Evolutionary conservation across 2,329 filamentous ascomycete genomes (phyloP), one percentile per base, ranked within the genome.

Genomic region (Cladosporium sp.): DNA sequence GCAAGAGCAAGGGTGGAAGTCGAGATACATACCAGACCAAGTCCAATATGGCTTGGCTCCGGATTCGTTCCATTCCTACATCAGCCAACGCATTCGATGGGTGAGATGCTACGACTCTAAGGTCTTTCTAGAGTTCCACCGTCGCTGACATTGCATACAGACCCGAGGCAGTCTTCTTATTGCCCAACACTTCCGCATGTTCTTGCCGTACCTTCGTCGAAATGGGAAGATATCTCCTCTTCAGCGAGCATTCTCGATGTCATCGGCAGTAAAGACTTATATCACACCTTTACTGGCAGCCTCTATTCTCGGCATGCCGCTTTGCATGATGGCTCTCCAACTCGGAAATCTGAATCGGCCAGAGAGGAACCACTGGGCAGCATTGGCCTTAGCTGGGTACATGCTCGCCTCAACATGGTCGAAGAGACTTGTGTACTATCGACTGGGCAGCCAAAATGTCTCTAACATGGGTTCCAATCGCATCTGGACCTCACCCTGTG

Each of bases 401-500:
- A 12, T 37, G 19, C 17, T 52, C 18, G 17, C 42, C 9, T 43
- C 24, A 1, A 49, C 32, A 24, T 9, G 41, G 19, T 53, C 41
- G 51, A 52, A 43, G 19, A 32, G 24, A 27, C n/a, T 47, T 7
- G 32, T 44, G 38, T 52, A 48, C 13, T 24, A 38, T 15, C 43
- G 39, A 2, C 34, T 52, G 12, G 52, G 52, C 9, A 29, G 29
- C 8, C 18, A 13, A 4, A 52, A 54, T 24, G 20, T 36, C 9
- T 34, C 22, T 5, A 55, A 51, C 34, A 41, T 55, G 36, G 15
- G 38, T n/a, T 37, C 41, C 5, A 48, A 50, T 19, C 43, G 34
- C 4, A 32, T 43, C 15, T 55, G 53, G 53, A 37, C 42, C 15
- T 24, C 43, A 11, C 43, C 43, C 18, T 38, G 43, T 47, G 18